Evolutionary conservation across 2,329 filamentous ascomycete species (phyloP).

Genomic region (Capronia coronata): DNA sequence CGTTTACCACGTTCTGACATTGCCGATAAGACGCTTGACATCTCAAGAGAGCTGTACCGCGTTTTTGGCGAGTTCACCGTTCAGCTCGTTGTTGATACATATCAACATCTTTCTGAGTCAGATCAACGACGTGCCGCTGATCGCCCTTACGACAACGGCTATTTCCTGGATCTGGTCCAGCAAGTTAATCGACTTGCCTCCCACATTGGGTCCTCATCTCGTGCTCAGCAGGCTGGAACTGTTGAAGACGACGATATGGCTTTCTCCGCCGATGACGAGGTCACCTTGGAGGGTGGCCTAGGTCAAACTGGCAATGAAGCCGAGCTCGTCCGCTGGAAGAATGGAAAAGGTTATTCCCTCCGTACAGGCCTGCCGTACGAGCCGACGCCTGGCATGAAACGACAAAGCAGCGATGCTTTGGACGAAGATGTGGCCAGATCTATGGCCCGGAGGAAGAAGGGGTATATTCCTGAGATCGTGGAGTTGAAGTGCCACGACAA

Average conservation of each 20-base stretch:
- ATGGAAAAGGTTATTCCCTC: conserved; percentile 73
- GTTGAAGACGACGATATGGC: conserved; percentile 47
- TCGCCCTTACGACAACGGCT: conserved; percentile 87
- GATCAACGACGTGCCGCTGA: conserved; percentile 81
- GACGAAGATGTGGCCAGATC: conserved; percentile 81
- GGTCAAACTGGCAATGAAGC: conserved; percentile 74
- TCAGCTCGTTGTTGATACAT: conserved; percentile 80
- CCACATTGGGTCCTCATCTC: conserved; percentile 69
- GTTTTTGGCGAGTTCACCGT: conserved; percentile 87
- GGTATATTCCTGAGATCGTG: conserved; percentile 75
- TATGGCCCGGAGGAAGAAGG: conserved; percentile 94
- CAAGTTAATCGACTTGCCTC: conserved; percentile 86
- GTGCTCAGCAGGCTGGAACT: conserved; percentile 46
- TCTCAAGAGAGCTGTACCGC: conserved; percentile 68
- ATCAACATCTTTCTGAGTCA: conserved; percentile 75
- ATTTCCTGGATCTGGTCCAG: conserved; percentile 92
- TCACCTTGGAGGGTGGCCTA: conserved; percentile 75
- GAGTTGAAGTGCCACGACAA: conserved; percentile 69
- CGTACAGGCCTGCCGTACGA: conserved; percentile 62
- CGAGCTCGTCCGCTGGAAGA: conserved; percentile 75
- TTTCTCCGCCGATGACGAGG: conserved; percentile 57
- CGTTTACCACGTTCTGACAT: conserved; percentile 61
- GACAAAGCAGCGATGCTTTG: conserved; percentile 53
- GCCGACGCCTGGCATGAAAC: conserved; percentile 45
- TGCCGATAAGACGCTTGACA: conserved; percentile 65